phyloP scores from a whole-genome alignment of 441 rosid genomes.

The Aquilaria agallochum region DNA sequence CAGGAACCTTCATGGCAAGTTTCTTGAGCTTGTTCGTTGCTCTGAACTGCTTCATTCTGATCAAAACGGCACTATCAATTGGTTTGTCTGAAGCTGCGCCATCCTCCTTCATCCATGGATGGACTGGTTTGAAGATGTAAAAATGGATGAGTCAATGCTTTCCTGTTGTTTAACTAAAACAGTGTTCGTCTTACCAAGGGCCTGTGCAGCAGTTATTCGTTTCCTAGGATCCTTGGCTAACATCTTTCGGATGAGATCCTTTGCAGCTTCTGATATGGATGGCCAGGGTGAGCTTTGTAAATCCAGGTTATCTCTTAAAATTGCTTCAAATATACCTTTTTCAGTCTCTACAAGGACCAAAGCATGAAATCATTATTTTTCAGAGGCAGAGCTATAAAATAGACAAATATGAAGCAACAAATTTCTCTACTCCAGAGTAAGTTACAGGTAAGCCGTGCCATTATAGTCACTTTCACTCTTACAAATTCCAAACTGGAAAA shows the following conservation, averaged over 20 bases:
- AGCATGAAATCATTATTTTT: neutral
- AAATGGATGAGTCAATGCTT: neutral
- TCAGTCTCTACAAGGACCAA: constrained; percentile 37
- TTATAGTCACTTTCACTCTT: neutral
- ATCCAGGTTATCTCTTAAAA: constrained; percentile 40
- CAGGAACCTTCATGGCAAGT: constrained; percentile 70
- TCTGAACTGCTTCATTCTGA: constrained; percentile 80
- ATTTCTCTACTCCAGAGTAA: neutral
- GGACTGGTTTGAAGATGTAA: constrained; percentile 43
- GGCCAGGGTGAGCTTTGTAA: constrained; percentile 53
- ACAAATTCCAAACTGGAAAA: no score
- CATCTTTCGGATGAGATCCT: constrained; percentile 56
- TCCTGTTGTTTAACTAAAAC: neutral
- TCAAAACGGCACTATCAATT: constrained; percentile 74
- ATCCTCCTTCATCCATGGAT: constrained; percentile 80
- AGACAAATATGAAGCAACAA: neutral
- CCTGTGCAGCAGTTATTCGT: constrained; percentile 48
- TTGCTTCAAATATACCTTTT: constrained; percentile 36
- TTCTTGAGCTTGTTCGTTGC: constrained; percentile 93
- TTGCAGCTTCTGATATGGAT: constrained; percentile 42
- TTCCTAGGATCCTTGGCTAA: constrained; percentile 43
- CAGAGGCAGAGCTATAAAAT: constrained; percentile 3
- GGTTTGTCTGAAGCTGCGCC: constrained; percentile 62
- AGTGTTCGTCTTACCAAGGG: constrained; percentile 41
- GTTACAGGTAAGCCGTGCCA: neutral